Conservation (phyloP, 148 eudicot genomes). For the Silene latifolia region DNA sequence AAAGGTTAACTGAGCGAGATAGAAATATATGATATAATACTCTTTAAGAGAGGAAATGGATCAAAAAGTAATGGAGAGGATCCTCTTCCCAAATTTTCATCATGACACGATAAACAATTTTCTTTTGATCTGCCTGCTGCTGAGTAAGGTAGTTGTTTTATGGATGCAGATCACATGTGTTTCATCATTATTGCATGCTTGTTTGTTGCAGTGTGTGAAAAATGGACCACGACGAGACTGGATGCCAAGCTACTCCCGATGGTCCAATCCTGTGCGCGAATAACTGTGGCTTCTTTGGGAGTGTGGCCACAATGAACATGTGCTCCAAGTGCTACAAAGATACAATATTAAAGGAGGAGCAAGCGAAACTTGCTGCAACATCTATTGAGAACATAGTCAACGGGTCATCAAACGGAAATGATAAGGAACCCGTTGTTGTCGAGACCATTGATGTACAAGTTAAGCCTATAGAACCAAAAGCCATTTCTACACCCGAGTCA, state of each 20-base stretch:
- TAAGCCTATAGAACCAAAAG: slow-evolving; percentile 25
- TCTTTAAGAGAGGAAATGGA: too few relatives aligned
- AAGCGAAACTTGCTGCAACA: slow-evolving; percentile 63
- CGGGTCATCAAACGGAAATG: slow-evolving; percentile 42
- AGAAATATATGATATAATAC: too few relatives aligned
- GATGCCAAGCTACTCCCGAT: slow-evolving; percentile 54
- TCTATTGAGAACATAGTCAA: slow-evolving; percentile 62
- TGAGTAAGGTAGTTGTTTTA: background rate
- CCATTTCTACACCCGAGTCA: slow-evolving; percentile 29
- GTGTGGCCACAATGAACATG: slow-evolving; percentile 71
- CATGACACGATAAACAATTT: too few relatives aligned
- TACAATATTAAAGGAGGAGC: slow-evolving; percentile 52
- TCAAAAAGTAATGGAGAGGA: too few relatives aligned
- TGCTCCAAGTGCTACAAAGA: slow-evolving; percentile 90
- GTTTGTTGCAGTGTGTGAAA: slow-evolving; percentile 30
- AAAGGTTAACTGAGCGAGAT: too few relatives aligned
- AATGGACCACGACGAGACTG: slow-evolving; percentile 65
- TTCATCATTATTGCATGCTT: background rate
- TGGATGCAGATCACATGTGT: background rate
- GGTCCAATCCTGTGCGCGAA: slow-evolving; percentile 64
- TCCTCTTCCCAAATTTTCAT: too few relatives aligned
- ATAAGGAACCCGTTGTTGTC: slow-evolving; percentile 33
- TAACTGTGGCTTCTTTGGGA: slow-evolving; percentile 86
- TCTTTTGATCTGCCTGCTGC: too few relatives aligned
- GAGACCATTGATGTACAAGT: slow-evolving; percentile 27